Evolutionary conservation across 1,139 yeast species (phyloP).

Genomic region (Pichia sp.): DNA sequence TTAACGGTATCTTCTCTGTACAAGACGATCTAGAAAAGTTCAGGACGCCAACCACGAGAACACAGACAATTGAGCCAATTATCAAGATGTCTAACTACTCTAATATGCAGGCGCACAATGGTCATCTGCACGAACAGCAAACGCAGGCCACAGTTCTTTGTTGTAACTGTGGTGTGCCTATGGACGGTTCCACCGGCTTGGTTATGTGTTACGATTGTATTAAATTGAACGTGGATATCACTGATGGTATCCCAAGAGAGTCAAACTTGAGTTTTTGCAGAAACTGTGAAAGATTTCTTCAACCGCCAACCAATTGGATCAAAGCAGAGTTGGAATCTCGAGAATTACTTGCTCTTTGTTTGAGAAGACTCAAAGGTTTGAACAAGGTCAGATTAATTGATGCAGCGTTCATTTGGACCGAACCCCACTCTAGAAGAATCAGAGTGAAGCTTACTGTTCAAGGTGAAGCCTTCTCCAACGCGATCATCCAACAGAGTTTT

Average conservation of each 20-base stretch:
- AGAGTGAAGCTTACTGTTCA: conserved; percentile 88
- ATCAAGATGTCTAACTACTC: conserved; percentile 43
- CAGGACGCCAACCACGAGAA: background rate
- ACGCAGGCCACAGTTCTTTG: conserved; percentile 78
- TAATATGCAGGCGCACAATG: conserved; percentile 31
- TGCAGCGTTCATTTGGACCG: conserved; percentile 97
- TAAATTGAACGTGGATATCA: conserved; percentile 86
- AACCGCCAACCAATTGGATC: conserved; percentile 94
- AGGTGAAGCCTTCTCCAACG: conserved; percentile 91
- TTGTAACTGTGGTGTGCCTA: conserved; percentile 98
- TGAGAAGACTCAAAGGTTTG: conserved; percentile 82
- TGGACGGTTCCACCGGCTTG: conserved; percentile 90
- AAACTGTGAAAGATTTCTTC: conserved; percentile 92
- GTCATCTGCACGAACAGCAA: conserved; percentile 15
- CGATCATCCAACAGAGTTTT: conserved; percentile 90
- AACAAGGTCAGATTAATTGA: conserved; percentile 84
- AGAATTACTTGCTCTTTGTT: conserved; percentile 84
- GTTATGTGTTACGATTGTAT: conserved; percentile 99
- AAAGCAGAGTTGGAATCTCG: conserved; percentile 86
- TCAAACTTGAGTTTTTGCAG: conserved; percentile 90
- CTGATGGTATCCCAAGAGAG: conserved; percentile 94
- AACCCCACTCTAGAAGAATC: conserved; percentile 95
- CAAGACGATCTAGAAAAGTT: background rate
- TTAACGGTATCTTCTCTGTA: background rate
- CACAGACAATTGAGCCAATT: background rate